Percentiles rank a stretch among this genome's conserved stretches.
Conservation (phyloP, 768 basidiomycete species). For the Lenzites betulinus region DNA sequence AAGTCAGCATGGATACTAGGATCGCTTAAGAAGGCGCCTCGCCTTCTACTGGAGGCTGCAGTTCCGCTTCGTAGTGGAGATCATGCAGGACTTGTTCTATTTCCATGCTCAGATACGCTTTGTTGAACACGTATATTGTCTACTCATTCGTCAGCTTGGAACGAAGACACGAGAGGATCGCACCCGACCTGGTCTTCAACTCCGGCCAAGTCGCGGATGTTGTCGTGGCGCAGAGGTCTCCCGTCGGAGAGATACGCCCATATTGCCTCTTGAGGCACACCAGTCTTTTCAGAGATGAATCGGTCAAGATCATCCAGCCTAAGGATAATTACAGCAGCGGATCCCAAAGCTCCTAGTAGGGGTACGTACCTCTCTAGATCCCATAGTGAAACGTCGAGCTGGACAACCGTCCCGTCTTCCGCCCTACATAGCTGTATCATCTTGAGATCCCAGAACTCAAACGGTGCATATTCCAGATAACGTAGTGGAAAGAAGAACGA, state of each 20-base stretch:
- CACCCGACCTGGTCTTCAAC: conserved; percentile 69
- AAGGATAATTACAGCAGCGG: background rate
- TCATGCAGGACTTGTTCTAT: conserved; percentile 64
- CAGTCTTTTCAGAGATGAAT: conserved; percentile 72
- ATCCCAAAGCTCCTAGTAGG: background rate
- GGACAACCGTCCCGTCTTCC: conserved; percentile 41
- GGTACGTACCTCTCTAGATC: conserved; percentile 71
- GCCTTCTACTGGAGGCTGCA: conserved; percentile 79
- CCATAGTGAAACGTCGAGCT: conserved; percentile 66
- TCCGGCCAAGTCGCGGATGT: conserved; percentile 75
- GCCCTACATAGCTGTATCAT: conserved; percentile 46
- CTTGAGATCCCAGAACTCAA: background rate
- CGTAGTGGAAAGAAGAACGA: background rate
- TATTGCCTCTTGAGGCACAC: conserved; percentile 66
- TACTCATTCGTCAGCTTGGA: conserved; percentile 21
- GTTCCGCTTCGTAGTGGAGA: conserved; percentile 57
- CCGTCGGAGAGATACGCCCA: conserved; percentile 84
- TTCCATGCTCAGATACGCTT: conserved; percentile 72
- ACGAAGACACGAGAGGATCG: background rate
- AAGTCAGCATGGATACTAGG: background rate
- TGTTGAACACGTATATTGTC: conserved; percentile 86
- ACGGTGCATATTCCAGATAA: background rate
- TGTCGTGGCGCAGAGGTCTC: conserved; percentile 65
- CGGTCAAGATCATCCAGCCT: conserved; percentile 70
- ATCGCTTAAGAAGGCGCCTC: conserved; percentile 6